Percentiles rank a stretch among this genome's conserved stretches.
Evolutionary conservation across 495 filamentous ascomycete genomes (phyloP).

Genomic region (Penicillium crystallinum): DNA sequence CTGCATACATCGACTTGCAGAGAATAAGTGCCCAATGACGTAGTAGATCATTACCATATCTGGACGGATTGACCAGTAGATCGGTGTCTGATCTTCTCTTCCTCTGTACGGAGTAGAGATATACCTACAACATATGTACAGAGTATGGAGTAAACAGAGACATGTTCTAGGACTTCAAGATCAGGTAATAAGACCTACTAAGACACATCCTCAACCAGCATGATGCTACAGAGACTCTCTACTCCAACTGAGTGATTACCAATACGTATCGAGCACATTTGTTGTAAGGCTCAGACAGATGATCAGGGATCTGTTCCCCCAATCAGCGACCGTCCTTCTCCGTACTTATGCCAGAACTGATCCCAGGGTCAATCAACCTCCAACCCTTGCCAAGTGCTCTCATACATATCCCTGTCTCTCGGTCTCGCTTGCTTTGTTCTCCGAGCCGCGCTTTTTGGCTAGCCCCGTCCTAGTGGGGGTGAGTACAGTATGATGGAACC

Average conservation of each 20-base stretch:
- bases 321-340: background rate
- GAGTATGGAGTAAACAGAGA: background rate
- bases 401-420: conserved; percentile 19
- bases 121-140: too few relatives aligned
- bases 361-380: background rate
- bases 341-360: background rate
- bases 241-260: background rate
- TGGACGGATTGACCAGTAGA: conserved; percentile 13
- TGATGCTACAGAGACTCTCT: background rate
- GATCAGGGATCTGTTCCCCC: background rate
- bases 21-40: conserved; percentile 12
- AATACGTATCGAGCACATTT: background rate
- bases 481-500: background rate
- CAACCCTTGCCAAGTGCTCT: conserved; percentile 4
- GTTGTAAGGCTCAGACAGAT: background rate
- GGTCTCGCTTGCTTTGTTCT: conserved; percentile 3
- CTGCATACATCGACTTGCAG: too few relatives aligned
- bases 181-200: too few relatives aligned
- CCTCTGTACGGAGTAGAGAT: background rate
- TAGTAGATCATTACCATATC: conserved; percentile 22
- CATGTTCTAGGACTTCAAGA: too few relatives aligned
- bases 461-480: background rate
- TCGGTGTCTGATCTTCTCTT: background rate
- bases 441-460: conserved; percentile 23
- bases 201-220: too few relatives aligned